Evolutionary conservation across 176 grass and related monocot species (phyloP), one percentile per base, ranked within the genome.

Genomic region (Aegilops speltoides): DNA sequence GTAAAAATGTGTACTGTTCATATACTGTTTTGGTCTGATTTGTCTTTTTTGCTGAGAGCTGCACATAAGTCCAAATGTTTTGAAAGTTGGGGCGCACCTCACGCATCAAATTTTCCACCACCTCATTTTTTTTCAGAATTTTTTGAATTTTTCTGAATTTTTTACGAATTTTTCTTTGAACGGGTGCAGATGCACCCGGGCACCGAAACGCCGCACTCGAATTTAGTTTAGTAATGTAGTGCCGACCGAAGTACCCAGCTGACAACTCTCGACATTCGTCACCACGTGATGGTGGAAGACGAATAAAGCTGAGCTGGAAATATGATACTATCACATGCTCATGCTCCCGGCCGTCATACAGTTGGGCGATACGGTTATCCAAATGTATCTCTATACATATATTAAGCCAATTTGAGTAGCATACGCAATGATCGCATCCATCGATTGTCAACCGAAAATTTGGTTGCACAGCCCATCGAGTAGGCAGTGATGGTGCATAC

Each of bases 381-480:
- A 54, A 69, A 14, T 10, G 10, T 48, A 64, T 46, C 70, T 73
- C 56, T 41, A 2, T 56, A 84, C 17, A 41, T 23, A 84, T 64
- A 20, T 65, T 63, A 22, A 76, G 10, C 36, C 13, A 45, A 75
- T 26, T 46, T 75, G 34, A 63, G 23, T 22, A 61, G 50, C 28
- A 20, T 56, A 70, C 29, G 32, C 65, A 70, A 82, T 36, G 22
- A 69, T 82, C 60, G 7, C 36, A 28, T 64, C 22, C 32, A 23
- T 79, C 22, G 7, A 38, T 79, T 60, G 20, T 62, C 76, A 79
- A 79, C 77, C 8, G 4, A 14, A 79, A 14, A 79, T 79, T 79
- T 36, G 69, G 54, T 63, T 6, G 54, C 25, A 63, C 34, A 45
- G 28, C 13, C 46, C 23, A 29, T 60, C 48, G 34, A 71, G 48